These are phyloP conservation scores for Aureoboletus auriporus DNA, from an alignment of 768 basidiomycete species.

Conservation along the genomic window DNA sequence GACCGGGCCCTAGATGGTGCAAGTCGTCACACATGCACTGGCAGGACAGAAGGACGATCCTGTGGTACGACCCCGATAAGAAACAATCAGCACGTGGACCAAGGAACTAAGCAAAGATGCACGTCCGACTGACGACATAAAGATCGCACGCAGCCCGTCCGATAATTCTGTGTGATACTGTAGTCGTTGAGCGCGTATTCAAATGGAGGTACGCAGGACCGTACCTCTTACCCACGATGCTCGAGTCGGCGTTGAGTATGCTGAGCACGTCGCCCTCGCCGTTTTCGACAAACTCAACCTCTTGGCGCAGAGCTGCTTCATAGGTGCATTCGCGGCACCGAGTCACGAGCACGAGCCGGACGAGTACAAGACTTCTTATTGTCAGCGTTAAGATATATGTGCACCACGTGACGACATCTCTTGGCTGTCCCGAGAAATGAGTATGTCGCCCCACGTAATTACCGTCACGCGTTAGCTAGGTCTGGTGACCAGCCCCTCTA, in stretches of 20 bases:
- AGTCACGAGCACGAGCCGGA: too few species aligned
- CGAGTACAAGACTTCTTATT: too few species aligned
- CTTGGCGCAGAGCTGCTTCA: slow-evolving; percentile 78
- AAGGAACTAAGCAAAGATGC: slow-evolving; percentile 31
- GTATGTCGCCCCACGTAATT: too few species aligned
- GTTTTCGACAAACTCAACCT: slow-evolving; percentile 89
- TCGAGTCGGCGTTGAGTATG: slow-evolving; percentile 85
- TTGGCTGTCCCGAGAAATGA: too few species aligned
- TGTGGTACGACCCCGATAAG: slow-evolving; percentile 95
- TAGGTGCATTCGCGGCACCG: slow-evolving; percentile 81
- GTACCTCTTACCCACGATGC: slow-evolving; percentile 90
- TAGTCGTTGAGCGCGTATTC: background rate
- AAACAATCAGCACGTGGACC: background rate
- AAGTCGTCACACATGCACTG: background rate
- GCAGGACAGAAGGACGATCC: slow-evolving; percentile 25
- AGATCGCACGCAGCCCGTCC: slow-evolving; percentile 76
- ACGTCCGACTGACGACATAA: slow-evolving; percentile 95
- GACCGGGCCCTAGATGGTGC: slow-evolving; percentile 57
- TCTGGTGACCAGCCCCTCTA: too few species aligned
- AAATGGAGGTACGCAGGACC: background rate
- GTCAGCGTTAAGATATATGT: background rate
- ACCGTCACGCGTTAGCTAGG: too few species aligned
- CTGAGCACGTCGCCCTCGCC: slow-evolving; percentile 94
- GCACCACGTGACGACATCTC: slow-evolving; percentile 34
- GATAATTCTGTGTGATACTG: slow-evolving; percentile 79